A percentile compares a stretch with the other conserved stretches of the same genome.
Conservation (phyloP, 2,329 filamentous ascomycete species). For the Cladosporium austrohemisphaericum region DNA sequence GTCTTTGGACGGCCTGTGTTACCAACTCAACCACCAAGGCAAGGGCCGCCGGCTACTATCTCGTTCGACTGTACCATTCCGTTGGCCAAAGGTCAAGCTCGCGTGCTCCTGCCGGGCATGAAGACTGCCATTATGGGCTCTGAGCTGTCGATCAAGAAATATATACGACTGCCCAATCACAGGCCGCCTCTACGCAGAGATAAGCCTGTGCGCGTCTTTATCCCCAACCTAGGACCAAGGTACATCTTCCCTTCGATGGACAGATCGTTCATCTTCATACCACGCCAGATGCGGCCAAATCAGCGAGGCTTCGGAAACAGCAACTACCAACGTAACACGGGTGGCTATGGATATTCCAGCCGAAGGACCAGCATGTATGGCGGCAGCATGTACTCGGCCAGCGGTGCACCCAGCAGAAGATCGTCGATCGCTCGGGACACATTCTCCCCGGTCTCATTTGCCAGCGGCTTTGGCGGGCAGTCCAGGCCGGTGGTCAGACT, state of each 20-base stretch:
- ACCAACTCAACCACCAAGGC: constrained; percentile 7
- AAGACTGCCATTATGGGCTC: constrained; percentile 63
- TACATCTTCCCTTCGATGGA: constrained; percentile 91
- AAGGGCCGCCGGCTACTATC: neutral
- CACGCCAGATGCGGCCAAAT: constrained; percentile 85
- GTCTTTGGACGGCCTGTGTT: constrained; percentile 21
- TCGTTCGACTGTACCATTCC: constrained; percentile 11
- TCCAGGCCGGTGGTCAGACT: constrained; percentile 76
- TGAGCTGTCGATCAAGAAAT: constrained; percentile 77
- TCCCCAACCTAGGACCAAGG: constrained; percentile 72
- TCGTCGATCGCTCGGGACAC: constrained; percentile 77
- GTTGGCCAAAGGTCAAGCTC: constrained; percentile 27
- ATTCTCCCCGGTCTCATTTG: constrained; percentile 75
- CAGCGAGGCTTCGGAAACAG: constrained; percentile 69
- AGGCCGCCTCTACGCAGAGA: constrained; percentile 89
- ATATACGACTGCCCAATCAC: constrained; percentile 92
- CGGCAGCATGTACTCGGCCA: constrained; percentile 80
- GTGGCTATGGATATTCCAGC: constrained; percentile 63
- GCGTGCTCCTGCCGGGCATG: constrained; percentile 76
- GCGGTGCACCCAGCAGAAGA: constrained; percentile 79
- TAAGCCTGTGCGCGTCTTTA: constrained; percentile 90
- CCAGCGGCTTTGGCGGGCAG: constrained; percentile 48
- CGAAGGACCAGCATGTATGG: constrained; percentile 77
- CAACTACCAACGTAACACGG: constrained; percentile 69
- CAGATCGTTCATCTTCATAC: constrained; percentile 96